Conservation (phyloP, 495 filamentous ascomycete genomes). For the Lasiosphaeria hispida region DNA sequence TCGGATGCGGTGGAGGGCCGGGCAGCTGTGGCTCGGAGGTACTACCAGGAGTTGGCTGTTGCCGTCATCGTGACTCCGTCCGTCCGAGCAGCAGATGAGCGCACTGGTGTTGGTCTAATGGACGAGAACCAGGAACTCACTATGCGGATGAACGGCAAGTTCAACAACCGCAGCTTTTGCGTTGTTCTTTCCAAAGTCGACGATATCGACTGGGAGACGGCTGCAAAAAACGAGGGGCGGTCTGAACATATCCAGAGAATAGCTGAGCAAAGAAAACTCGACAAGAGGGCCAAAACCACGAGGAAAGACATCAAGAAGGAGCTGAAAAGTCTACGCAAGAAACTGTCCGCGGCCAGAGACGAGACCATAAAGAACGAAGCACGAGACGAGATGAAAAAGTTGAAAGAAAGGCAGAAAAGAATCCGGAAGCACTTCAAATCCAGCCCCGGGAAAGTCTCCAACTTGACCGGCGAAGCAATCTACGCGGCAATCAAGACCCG, state of each 20-base stretch:
- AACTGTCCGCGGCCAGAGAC: neutral
- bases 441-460: neutral
- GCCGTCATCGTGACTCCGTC: conserved; percentile 21
- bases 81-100: conserved; percentile 25
- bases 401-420: neutral
- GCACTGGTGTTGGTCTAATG: conserved; percentile 23
- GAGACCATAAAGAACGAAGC: neutral
- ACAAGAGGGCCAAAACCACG: too few species aligned
- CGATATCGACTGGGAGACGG: conserved; percentile 15
- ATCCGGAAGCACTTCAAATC: neutral
- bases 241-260: neutral
- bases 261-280: too few species aligned
- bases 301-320: neutral
- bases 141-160: conserved; percentile 28
- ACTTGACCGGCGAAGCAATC: neutral
- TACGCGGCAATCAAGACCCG: conserved; percentile 3
- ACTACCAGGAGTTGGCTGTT: conserved; percentile 19
- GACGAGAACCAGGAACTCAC: conserved; percentile 23
- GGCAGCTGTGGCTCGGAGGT: conserved; percentile 15
- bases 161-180: conserved; percentile 21
- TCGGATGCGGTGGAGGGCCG: conserved; percentile 24
- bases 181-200: conserved; percentile 28
- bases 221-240: too few species aligned
- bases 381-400: neutral
- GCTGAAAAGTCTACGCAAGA: neutral